Evolutionary conservation across 78 protist species (phyloP).

Genomic region (Isochrysis galbana): DNA sequence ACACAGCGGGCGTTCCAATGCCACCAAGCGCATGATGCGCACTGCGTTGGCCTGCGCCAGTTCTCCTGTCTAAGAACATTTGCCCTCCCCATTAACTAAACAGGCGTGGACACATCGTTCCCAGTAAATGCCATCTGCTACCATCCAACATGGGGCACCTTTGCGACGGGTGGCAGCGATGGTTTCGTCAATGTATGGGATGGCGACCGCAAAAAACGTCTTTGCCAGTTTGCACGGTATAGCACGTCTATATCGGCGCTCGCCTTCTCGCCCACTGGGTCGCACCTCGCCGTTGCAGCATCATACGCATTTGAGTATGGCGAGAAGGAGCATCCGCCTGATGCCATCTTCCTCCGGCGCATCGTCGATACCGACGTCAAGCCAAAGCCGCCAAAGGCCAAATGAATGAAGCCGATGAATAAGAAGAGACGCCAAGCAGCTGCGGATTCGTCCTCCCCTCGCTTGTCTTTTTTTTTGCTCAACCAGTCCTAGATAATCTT

Average conservation of each 20-base stretch:
- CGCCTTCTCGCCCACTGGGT: constrained; percentile 74
- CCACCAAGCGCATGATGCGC: no score
- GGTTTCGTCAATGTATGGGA: constrained; percentile 90
- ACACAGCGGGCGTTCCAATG: no score
- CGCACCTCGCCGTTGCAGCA: constrained; percentile 85
- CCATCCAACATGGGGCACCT: constrained; percentile 85
- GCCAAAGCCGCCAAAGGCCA: neutral
- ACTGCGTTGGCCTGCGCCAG: no score
- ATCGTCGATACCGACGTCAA: neutral
- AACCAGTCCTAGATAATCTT: no score
- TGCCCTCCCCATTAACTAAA: no score
- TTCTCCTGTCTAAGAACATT: no score
- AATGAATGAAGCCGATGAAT: no score
- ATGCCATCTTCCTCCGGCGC: neutral
- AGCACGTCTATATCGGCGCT: constrained; percentile 75
- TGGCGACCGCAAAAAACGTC: constrained; percentile 64
- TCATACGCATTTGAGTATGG: constrained; percentile 89
- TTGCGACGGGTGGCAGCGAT: constrained; percentile 96
- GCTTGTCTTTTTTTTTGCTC: no score
- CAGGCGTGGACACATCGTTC: constrained; percentile 60
- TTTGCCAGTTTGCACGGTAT: constrained; percentile 35
- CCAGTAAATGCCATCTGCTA: constrained; percentile 91
- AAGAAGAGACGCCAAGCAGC: no score
- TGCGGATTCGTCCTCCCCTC: no score
- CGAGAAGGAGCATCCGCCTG: constrained; percentile 32